Conservation (phyloP, 768 basidiomycete genomes). For the Leccinum rimulosum region DNA sequence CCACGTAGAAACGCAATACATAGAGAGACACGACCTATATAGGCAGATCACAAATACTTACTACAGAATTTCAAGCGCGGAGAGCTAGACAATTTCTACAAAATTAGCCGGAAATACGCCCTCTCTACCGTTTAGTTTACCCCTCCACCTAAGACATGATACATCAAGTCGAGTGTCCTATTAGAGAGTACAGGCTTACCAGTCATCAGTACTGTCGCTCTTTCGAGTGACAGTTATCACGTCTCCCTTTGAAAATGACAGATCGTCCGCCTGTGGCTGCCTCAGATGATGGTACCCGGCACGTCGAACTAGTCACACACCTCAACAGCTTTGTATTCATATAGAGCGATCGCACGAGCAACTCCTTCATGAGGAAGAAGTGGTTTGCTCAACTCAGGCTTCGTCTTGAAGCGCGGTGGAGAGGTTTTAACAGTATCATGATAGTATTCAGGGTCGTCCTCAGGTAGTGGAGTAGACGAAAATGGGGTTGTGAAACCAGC, state of each 20-base stretch:
- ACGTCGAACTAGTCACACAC: constrained; percentile 34
- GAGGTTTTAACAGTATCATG: constrained; percentile 12
- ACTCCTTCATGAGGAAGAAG: constrained; percentile 57
- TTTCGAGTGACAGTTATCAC: constrained; percentile 67
- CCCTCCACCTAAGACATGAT: constrained; percentile 62
- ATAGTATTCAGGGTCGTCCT: constrained; percentile 17
- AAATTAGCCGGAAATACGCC: constrained; percentile 86
- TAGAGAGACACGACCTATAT: background rate
- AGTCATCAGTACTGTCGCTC: constrained; percentile 72
- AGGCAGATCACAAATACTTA: background rate
- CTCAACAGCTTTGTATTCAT: constrained; percentile 71
- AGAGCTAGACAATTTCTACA: constrained; percentile 55
- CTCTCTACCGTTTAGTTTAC: constrained; percentile 53
- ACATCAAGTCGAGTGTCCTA: background rate
- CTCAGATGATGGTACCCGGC: constrained; percentile 2
- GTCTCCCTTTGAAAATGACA: constrained; percentile 75
- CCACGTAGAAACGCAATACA: background rate
- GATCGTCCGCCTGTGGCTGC: constrained; percentile 58
- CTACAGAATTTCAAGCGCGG: background rate
- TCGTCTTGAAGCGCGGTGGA: constrained; percentile 41
- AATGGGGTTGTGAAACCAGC: constrained; percentile 29
- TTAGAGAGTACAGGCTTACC: constrained; percentile 40
- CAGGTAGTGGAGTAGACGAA: constrained; percentile 21
- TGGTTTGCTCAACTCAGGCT: constrained; percentile 48
- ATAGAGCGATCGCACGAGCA: constrained; percentile 71